Evolutionary conservation across 495 filamentous ascomycete genomes (phyloP), one percentile per base, ranked within the genome.

Genomic region (Penicillium turbatum): DNA sequence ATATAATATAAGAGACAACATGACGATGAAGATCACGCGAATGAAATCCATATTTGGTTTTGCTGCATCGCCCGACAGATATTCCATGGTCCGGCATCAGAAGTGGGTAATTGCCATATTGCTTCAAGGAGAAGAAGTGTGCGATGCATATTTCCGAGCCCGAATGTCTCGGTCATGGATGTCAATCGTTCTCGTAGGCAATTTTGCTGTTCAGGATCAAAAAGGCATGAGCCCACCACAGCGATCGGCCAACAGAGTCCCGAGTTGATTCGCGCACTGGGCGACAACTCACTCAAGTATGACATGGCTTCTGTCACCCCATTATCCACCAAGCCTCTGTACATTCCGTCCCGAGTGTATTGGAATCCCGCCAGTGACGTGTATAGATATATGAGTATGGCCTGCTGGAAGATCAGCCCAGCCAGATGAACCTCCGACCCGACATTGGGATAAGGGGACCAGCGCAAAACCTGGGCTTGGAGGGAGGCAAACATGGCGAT

Each of bases 1-100:
- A 49, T 26, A 50, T 50, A 50, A 50, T 50, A 50, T 50, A 16
- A 50, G 26, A 31, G 31, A 50, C 36, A 40, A 32, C 32, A 50
- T 50, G 36, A 40, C 36, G 37, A 39, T 39, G 32, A 48, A 49
- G 24, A 35, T 68, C 51, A 72, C 10, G 70, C 70, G 41, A 72
- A 72, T 24, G 70, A 72, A n/a, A 72, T 72, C 66, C 70, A 71
- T 24, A 71, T 72, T 48, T 72, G 67, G 8, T 71, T 64, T 36
- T 62, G 47, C 43, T 71, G 63, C 70, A 72, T 72, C 13, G 68
- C 66, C 1, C 66, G 68, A 48, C 66, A 72, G 15, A 72, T 72
- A 54, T 71, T 71, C 68, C 68, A 72, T 5, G 70, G 70, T 1
- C 70, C 68, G 1, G 70, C 61, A 42, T 69, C 59, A 0, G 63